Percentiles rank a stretch among this genome's conserved stretches.
Conservation (phyloP, 1,284 basidiomycete species). For the Vanrija humicola region DNA sequence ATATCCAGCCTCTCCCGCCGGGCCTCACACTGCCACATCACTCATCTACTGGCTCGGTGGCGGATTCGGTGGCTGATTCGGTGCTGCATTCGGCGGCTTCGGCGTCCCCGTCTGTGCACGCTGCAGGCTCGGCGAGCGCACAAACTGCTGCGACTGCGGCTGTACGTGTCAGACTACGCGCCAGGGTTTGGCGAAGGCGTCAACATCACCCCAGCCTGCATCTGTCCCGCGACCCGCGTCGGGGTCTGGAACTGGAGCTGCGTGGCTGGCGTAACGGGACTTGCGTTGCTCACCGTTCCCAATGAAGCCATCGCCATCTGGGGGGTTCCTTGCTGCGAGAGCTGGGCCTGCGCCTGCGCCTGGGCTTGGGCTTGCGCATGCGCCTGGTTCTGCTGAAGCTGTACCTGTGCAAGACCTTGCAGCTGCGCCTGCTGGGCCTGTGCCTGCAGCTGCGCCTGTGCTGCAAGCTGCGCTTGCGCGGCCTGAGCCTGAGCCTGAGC, state of each 20-base stretch:
- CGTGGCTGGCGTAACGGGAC: background rate
- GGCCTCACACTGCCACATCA: too few species aligned
- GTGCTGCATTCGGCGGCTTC: too few species aligned
- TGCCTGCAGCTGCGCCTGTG: conserved; percentile 1
- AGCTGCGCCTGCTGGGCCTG: conserved; percentile 2
- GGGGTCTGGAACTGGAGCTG: background rate
- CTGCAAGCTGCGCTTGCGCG: conserved; percentile 3
- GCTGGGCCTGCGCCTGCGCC: conserved; percentile 1
- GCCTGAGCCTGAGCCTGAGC: conserved; percentile 1
- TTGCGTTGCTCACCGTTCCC: conserved; percentile 5
- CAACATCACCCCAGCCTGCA: background rate
- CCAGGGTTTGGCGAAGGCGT: background rate
- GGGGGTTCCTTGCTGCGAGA: conserved; percentile 7
- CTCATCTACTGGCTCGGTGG: too few species aligned
- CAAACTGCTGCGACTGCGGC: conserved; percentile 5
- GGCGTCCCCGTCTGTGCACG: too few species aligned
- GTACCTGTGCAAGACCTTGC: conserved; percentile 10
- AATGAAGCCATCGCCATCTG: conserved; percentile 12
- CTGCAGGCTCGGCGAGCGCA: conserved; percentile 11
- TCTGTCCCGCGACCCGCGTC: too few species aligned
- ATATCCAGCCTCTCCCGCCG: too few species aligned
- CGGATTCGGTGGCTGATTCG: too few species aligned
- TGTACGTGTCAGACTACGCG: too few species aligned
- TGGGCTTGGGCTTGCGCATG: conserved; percentile 8
- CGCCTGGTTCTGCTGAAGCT: conserved; percentile 2